A percentile compares a stretch with the other conserved stretches of the same genome.
These are phyloP conservation scores for Vanilla planifolia DNA, from an alignment of 106 monocot genomes.

Conservation along the genomic window DNA sequence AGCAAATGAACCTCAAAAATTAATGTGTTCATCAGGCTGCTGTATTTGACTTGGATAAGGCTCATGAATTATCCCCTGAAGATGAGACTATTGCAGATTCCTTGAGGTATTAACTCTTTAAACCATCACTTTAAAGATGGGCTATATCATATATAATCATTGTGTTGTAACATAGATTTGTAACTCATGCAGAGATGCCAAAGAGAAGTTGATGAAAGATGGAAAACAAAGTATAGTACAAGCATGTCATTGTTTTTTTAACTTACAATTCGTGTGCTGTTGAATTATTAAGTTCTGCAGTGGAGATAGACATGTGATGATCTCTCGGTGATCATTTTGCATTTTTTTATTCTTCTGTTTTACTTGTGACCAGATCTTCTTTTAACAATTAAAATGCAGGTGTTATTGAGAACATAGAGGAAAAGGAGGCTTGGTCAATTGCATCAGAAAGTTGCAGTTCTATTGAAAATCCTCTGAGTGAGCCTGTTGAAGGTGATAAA, in stretches of 20 bases:
- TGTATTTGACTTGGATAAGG: slow-evolving; percentile 63
- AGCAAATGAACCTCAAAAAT: no score
- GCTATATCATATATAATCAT: not conserved
- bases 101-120: slow-evolving; percentile 38
- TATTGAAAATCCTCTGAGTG: slow-evolving; percentile 22
- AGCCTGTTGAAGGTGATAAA: slow-evolving; percentile 28
- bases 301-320: no score
- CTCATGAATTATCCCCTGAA: slow-evolving; percentile 76
- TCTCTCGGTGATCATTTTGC: no score
- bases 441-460: slow-evolving; percentile 23
- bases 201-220: slow-evolving; percentile 40
- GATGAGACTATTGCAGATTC: slow-evolving; percentile 88
- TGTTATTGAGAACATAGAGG: slow-evolving; percentile 81
- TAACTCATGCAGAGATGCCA: slow-evolving; percentile 50
- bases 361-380: no score
- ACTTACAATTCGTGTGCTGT: not conserved
- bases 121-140: not conserved
- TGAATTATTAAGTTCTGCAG: no score
- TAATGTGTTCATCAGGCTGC: slow-evolving; percentile 47
- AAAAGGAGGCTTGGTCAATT: slow-evolving; percentile 26
- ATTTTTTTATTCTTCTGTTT: slow-evolving; percentile 4
- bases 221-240: slow-evolving; percentile 10
- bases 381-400: no score
- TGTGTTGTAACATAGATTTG: not conserved
- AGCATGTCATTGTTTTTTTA: slow-evolving; percentile 20